These are phyloP conservation scores for Lathyrus sativus DNA, from an alignment of 306 rosid species.

Conservation along the genomic window DNA sequence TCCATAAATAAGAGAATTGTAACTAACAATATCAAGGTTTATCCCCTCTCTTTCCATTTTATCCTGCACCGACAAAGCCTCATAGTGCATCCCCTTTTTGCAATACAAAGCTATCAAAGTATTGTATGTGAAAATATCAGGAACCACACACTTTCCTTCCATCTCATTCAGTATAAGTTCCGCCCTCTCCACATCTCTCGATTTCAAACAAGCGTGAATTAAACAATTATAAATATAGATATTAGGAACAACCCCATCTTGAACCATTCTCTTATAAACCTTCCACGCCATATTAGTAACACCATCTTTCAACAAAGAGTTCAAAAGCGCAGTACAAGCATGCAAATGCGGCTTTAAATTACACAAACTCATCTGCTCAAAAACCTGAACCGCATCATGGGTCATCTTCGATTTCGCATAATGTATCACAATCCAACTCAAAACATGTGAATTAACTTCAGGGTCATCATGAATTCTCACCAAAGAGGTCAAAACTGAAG, in stretches of 20 bases:
- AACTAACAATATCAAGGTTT: constrained; percentile 69
- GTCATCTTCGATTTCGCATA: constrained; percentile 63
- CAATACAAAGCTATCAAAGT: constrained; percentile 78
- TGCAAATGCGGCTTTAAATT: constrained; percentile 64
- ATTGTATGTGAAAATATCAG: constrained; percentile 82
- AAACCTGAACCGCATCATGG: constrained; percentile 75
- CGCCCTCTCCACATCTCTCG: constrained; percentile 73
- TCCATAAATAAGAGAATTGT: constrained; percentile 79
- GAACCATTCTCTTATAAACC: constrained; percentile 60
- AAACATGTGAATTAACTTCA: constrained; percentile 71
- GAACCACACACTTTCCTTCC: constrained; percentile 62
- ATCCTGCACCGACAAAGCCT: constrained; percentile 70
- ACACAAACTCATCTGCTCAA: constrained; percentile 68
- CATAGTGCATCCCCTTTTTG: constrained; percentile 77
- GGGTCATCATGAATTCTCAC: constrained; percentile 50
- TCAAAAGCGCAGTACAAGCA: constrained; percentile 86
- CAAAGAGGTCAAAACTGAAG: constrained; percentile 70
- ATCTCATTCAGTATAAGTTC: constrained; percentile 66
- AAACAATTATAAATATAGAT: constrained; percentile 73
- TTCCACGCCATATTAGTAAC: constrained; percentile 73
- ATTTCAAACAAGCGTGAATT: constrained; percentile 80
- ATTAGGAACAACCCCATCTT: constrained; percentile 61
- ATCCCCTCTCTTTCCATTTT: constrained; percentile 83
- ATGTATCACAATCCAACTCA: constrained; percentile 84
- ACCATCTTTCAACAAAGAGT: constrained; percentile 68